phyloP scores from a whole-genome alignment of 108 stramenopile species.

The Cyclostephanos tholiformis region DNA sequence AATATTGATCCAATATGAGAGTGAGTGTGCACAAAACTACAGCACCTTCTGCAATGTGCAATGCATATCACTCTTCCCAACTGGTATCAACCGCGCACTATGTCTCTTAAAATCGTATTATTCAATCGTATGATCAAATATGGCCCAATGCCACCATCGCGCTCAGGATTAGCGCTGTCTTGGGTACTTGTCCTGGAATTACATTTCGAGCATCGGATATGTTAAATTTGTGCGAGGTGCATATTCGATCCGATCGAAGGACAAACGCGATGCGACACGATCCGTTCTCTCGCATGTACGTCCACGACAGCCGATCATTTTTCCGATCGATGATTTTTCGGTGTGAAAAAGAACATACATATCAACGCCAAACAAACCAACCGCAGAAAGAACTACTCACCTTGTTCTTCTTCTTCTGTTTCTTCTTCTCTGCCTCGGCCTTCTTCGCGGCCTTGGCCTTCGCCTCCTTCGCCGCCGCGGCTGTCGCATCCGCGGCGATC shows the following conservation, averaged over 20 bases:
- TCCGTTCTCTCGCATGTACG: neutral
- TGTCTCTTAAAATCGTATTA: too few relatives aligned
- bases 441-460: conserved; percentile 51
- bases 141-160: too few relatives aligned
- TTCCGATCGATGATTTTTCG: too few relatives aligned
- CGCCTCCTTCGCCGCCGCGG: conserved; percentile 45
- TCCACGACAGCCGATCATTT: neutral
- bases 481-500: conserved; percentile 22
- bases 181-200: conserved; percentile 21
- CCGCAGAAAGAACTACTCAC: neutral
- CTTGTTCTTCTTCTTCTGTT: conserved; percentile 29
- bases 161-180: neutral
- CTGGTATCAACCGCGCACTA: too few relatives aligned
- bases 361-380: neutral
- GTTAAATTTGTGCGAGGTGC: neutral
- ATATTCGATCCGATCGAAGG: neutral
- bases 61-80: too few relatives aligned
- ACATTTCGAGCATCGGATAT: neutral
- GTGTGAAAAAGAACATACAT: neutral
- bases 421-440: conserved; percentile 46
- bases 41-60: too few relatives aligned
- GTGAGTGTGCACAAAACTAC: too few relatives aligned
- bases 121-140: too few relatives aligned
- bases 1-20: too few relatives aligned
- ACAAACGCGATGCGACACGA: neutral